Evolutionary conservation across 306 rosid species (phyloP), one percentile per base, ranked within the genome.

Genomic region (Cucumis melo): DNA sequence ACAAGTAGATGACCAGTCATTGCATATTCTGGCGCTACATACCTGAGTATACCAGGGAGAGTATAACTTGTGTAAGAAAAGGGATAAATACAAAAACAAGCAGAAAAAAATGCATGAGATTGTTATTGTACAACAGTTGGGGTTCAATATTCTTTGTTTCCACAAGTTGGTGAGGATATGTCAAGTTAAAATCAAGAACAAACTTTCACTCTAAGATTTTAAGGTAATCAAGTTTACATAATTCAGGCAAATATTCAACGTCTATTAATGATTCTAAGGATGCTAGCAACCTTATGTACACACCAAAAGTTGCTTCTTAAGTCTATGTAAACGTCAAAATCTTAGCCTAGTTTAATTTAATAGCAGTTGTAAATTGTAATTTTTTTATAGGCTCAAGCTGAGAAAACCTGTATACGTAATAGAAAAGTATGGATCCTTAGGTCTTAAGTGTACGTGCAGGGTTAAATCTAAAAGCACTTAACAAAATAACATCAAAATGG

Each of bases 1-100:
- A 93, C 93, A 32, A 91, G 98, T 83, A 93, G 91, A 87, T 93
- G 98, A 0, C 98, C 98, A 1, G 95, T 93, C 97, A 93, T 93
- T 11, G 97, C 97, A 80, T 93, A 93, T 78, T 93, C 98, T 0
- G 98, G 98, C 14, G 96, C 98, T 81, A 91, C 97, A 21, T 93
- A 93, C 76, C 98, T 93, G 84, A 41, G 81, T 5, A 15, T 68
- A 70, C 36, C 65, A 41, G 72, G 77, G 74, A 66, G 36, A 27
- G 4, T 24, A 72, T 16, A 50, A 24, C 41, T 27, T 17, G 51
- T 24, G 54, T 8, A 21, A 72, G 59, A 50, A 9, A 24, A 72
- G 34, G 2, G 1, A 48, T 8, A 17, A 8, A 71, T 71, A 77
- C 36, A 73, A 76, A 51, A 16, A 72, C 39, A 27, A 54, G 1